Percentiles rank a stretch among this genome's conserved stretches.
Evolutionary conservation across 2,329 filamentous ascomycete species (phyloP).

Genomic region (Plectosphaerella plurivora): DNA sequence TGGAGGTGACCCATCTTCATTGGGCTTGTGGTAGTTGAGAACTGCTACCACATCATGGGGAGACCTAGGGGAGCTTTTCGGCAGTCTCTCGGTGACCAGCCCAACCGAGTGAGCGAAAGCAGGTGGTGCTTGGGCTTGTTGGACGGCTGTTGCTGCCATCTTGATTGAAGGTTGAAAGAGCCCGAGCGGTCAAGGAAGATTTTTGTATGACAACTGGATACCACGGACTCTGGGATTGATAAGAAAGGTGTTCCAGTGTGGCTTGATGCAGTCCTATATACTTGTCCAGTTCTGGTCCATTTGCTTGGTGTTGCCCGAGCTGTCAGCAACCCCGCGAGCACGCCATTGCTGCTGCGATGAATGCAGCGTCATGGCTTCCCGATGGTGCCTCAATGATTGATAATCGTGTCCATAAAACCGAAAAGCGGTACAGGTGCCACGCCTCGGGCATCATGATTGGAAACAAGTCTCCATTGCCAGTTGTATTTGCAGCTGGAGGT

Average conservation of each 20-base stretch:
- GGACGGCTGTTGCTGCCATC: conserved; percentile 10
- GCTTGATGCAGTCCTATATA: background rate
- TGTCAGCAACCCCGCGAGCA: conserved; percentile 13
- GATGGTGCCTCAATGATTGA: conserved; percentile 10
- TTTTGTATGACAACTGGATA: background rate
- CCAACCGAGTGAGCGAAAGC: background rate
- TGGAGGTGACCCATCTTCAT: conserved; percentile 35
- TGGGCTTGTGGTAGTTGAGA: conserved; percentile 34
- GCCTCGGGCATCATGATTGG: too few species aligned
- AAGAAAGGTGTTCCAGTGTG: background rate
- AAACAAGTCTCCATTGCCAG: too few species aligned
- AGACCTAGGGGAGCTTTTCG: background rate
- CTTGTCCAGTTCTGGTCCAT: too few species aligned
- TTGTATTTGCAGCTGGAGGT: too few species aligned
- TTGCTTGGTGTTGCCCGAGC: too few species aligned
- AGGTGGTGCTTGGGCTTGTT: background rate
- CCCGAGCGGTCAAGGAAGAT: background rate
- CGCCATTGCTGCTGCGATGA: conserved; percentile 13
- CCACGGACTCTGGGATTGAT: background rate
- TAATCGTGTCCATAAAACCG: conserved; percentile 13
- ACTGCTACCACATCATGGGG: conserved; percentile 25
- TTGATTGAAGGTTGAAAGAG: background rate
- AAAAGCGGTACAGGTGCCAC: background rate
- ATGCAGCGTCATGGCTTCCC: background rate
- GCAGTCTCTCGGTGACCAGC: background rate